Evolutionary conservation across 768 basidiomycete species (phyloP).

Genomic region (Lactarius trivialis): DNA sequence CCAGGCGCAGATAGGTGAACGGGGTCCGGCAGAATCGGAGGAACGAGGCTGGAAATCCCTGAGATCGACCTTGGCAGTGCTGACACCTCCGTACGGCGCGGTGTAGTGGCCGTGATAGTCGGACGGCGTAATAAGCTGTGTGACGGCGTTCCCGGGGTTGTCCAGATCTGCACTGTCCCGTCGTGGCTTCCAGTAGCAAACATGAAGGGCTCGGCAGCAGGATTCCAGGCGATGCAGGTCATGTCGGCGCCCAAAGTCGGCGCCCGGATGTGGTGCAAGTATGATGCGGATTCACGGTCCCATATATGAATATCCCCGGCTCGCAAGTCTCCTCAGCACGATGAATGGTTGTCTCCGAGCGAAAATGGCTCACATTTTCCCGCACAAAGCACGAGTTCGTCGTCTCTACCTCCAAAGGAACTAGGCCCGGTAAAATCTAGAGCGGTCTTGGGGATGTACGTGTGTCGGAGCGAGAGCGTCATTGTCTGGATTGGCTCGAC

Average conservation of each 20-base stretch:
- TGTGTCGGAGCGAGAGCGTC: conserved; percentile 47
- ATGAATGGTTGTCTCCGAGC: conserved; percentile 2
- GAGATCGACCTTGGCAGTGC: neutral
- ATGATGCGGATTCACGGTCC: conserved; percentile 72
- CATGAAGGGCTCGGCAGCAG: conserved; percentile 58
- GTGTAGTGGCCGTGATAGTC: neutral
- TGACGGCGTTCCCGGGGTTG: conserved; percentile 23
- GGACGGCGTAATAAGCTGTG: conserved; percentile 8
- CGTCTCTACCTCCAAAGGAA: conserved; percentile 75
- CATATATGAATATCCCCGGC: conserved; percentile 82
- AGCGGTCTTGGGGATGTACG: conserved; percentile 60
- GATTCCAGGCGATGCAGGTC: conserved; percentile 80
- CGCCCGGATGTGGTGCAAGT: conserved; percentile 64
- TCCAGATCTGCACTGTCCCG: conserved; percentile 70
- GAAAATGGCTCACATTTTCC: conserved; percentile 50
- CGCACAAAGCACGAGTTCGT: conserved; percentile 72
- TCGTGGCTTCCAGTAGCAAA: conserved; percentile 71
- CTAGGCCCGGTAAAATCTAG: conserved; percentile 77
- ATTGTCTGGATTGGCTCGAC: conserved; percentile 28
- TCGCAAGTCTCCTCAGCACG: conserved; percentile 26
- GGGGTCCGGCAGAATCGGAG: conserved; percentile 1
- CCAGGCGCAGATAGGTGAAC: neutral
- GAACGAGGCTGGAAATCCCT: neutral
- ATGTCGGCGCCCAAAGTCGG: conserved; percentile 55
- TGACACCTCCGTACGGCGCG: neutral